A percentile compares a stretch with the other conserved stretches of the same genome.
These are phyloP conservation scores for Acrodontium crateriforme DNA, from an alignment of 2,329 filamentous ascomycete genomes.

Conservation along the genomic window DNA sequence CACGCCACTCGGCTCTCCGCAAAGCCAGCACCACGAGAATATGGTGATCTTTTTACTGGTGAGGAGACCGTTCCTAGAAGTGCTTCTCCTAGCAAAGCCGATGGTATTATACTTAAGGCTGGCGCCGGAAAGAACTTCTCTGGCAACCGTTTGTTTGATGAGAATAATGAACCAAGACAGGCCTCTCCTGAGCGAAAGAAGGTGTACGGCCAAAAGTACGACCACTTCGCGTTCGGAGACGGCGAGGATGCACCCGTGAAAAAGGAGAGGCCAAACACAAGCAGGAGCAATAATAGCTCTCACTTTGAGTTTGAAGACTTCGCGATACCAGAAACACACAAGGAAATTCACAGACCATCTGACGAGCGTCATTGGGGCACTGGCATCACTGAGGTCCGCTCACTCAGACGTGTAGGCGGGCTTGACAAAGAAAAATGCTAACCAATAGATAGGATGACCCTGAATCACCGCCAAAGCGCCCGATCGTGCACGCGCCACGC, in stretches of 20 bases:
- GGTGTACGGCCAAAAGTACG: constrained; percentile 64
- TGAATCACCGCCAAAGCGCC: constrained; percentile 44
- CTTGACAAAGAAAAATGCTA: too few relatives aligned
- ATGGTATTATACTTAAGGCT: constrained; percentile 29
- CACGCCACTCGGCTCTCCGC: constrained; percentile 52
- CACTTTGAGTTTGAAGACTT: constrained; percentile 89
- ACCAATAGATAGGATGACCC: constrained; percentile 35
- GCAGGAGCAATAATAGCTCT: constrained; percentile 29
- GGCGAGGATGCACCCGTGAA: constrained; percentile 32
- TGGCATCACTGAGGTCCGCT: constrained; percentile 51
- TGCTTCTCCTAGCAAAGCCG: constrained; percentile 22
- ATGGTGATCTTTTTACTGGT: constrained; percentile 54
- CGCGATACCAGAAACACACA: constrained; percentile 63
- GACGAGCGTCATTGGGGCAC: constrained; percentile 64
- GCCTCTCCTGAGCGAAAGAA: constrained; percentile 34
- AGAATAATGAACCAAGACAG: constrained; percentile 30
- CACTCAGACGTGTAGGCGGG: too few relatives aligned
- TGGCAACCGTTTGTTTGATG: constrained; percentile 43
- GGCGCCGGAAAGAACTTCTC: constrained; percentile 38
- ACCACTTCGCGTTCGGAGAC: constrained; percentile 73
- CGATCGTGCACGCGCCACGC: constrained; percentile 52
- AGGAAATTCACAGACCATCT: constrained; percentile 48
- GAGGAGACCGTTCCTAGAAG: constrained; percentile 25
- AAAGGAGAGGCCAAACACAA: constrained; percentile 31
- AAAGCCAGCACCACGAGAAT: constrained; percentile 55